phyloP scores from a whole-genome alignment of 805 yeast species.

The Saccharomycopsis microspora region DNA sequence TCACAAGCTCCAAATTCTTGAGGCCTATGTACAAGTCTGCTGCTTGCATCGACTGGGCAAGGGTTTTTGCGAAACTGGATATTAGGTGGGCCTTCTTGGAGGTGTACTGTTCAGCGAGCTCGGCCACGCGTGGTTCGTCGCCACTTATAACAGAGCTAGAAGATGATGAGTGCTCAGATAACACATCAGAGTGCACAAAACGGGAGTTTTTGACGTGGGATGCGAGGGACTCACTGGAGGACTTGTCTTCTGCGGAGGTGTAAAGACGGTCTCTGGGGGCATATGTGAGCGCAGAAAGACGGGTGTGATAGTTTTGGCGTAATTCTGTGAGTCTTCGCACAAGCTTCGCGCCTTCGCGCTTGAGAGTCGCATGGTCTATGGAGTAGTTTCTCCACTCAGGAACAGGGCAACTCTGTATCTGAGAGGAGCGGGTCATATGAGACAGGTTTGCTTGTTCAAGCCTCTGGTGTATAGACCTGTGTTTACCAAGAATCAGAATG shows the following conservation, averaged over 20 bases:
- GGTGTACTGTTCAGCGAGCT: too few species aligned
- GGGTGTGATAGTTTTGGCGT: neutral
- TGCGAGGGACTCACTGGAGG: too few species aligned
- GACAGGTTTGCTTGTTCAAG: too few species aligned
- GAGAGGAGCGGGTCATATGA: too few species aligned
- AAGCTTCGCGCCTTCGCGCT: slow-evolving; percentile 7
- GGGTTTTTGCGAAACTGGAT: slow-evolving; percentile 2
- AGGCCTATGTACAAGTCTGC: slow-evolving; percentile 8
- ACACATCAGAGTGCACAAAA: too few species aligned
- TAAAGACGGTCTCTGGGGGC: neutral
- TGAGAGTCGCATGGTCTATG: slow-evolving; percentile 9
- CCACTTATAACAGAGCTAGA: too few species aligned
- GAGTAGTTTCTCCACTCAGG: slow-evolving; percentile 9
- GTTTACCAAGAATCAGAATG: too few species aligned
- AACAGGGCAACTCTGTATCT: neutral
- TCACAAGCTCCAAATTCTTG: slow-evolving; percentile 11
- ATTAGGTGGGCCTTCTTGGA: neutral
- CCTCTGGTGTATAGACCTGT: too few species aligned
- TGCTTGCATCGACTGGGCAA: slow-evolving; percentile 1
- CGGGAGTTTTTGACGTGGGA: too few species aligned
- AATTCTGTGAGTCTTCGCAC: slow-evolving; percentile 1
- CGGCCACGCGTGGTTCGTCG: too few species aligned
- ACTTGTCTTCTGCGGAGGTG: neutral
- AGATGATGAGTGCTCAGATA: too few species aligned
- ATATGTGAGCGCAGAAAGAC: neutral